Evolutionary conservation across 2,329 filamentous ascomycete species (phyloP).

Genomic region (Leptographium radiaticola): DNA sequence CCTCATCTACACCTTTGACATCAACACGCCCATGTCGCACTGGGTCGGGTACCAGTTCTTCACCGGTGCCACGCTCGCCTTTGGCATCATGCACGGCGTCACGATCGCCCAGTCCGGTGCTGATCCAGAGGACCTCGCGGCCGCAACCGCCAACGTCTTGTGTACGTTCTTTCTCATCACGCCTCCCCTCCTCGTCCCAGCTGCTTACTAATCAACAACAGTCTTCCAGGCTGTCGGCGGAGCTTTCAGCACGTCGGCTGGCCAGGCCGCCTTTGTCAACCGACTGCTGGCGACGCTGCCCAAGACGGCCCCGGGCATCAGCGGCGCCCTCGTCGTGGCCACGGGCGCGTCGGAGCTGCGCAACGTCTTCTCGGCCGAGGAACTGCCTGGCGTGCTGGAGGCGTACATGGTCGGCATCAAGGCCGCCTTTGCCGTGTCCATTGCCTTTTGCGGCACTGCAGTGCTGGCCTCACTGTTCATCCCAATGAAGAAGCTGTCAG

Average conservation of each 20-base stretch:
- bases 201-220: constrained; percentile 7
- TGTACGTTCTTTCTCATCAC: not conserved
- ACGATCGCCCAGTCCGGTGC: constrained; percentile 34
- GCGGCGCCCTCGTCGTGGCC: not conserved
- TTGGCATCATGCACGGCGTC: constrained; percentile 24
- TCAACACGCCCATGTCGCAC: constrained; percentile 14
- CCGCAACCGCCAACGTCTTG: constrained; percentile 24
- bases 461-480: too few species aligned
- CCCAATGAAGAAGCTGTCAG: too few species aligned
- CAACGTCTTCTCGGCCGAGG: not conserved
- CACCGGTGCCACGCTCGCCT: constrained; percentile 1
- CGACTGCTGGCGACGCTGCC: not conserved
- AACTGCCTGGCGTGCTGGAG: not conserved
- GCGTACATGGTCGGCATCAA: not conserved
- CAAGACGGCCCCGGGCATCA: too few species aligned
- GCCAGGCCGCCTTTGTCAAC: constrained; percentile 6
- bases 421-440: not conserved
- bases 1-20: constrained; percentile 19
- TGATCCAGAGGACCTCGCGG: constrained; percentile 21
- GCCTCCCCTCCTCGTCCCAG: constrained; percentile 18
- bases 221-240: constrained; percentile 47
- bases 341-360: not conserved
- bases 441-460: too few species aligned
- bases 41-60: constrained; percentile 25
- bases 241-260: constrained; percentile 20